Conservation (phyloP, 805 yeast genomes). For the Lipomyces yamadae region DNA sequence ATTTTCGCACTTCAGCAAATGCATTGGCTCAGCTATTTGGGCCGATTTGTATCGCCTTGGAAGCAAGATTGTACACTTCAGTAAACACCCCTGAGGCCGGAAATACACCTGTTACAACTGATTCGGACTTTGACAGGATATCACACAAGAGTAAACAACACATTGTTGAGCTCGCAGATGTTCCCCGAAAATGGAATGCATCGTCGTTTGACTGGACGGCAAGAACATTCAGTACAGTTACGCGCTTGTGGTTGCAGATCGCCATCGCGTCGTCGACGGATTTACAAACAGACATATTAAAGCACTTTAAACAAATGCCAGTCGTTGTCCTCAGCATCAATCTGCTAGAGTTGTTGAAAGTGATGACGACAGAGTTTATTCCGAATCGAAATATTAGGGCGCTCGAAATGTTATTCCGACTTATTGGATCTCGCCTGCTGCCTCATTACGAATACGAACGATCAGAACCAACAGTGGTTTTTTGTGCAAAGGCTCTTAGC, state of each 20-base stretch:
- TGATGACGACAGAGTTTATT: neutral
- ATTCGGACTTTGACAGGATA: neutral
- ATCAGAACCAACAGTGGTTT: constrained; percentile 21
- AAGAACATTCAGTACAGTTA: neutral
- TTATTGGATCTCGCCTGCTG: constrained; percentile 15
- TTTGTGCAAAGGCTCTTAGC: constrained; percentile 8
- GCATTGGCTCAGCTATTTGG: neutral
- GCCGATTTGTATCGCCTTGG: neutral
- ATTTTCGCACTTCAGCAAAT: neutral
- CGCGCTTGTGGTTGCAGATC: neutral
- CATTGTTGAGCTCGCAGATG: neutral
- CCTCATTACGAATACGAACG: constrained; percentile 30
- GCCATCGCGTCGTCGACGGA: neutral
- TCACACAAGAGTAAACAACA: neutral
- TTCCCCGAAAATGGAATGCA: constrained; percentile 3
- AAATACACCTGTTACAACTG: neutral
- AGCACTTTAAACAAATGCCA: neutral
- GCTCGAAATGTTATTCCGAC: constrained; percentile 10
- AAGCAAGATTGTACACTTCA: neutral
- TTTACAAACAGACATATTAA: neutral
- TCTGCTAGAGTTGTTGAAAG: neutral
- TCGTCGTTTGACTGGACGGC: neutral
- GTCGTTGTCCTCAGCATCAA: neutral
- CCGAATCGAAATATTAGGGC: neutral
- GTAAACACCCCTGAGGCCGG: neutral